These are phyloP conservation scores for Dactylellina leptospora DNA, from an alignment of 2,329 filamentous ascomycete genomes.

Conservation along the genomic window DNA sequence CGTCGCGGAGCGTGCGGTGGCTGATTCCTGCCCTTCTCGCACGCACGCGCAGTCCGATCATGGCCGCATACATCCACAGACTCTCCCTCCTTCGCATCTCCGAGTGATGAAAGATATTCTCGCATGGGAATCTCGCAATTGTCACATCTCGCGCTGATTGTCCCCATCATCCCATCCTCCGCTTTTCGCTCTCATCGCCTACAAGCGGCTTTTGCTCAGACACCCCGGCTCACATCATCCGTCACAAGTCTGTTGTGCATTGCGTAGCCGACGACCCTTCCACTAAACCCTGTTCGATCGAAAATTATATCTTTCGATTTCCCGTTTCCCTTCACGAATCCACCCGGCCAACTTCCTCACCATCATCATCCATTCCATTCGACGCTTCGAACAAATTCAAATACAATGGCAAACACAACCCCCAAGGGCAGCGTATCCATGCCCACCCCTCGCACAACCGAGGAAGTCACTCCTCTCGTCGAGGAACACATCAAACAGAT, in stretches of 20 bases:
- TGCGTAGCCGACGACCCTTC: too few relatives aligned
- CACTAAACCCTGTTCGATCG: not conserved
- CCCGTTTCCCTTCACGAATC: not conserved
- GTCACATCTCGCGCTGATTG: too few relatives aligned
- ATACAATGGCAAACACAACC: not conserved
- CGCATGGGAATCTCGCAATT: too few relatives aligned
- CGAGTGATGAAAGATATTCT: too few relatives aligned
- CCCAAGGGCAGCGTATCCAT: slow-evolving; percentile 9
- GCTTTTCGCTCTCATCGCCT: not conserved
- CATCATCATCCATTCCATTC: not conserved
- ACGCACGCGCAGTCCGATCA: too few relatives aligned
- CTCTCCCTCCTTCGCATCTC: too few relatives aligned
- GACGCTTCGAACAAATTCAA: not conserved
- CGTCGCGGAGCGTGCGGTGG: not conserved
- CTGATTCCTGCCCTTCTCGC: not conserved
- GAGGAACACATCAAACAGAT: slow-evolving; percentile 54
- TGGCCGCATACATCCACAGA: too few relatives aligned
- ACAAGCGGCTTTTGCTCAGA: not conserved
- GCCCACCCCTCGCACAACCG: slow-evolving; percentile 12
- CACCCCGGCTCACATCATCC: not conserved
- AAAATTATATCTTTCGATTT: not conserved
- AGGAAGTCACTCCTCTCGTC: slow-evolving; percentile 46
- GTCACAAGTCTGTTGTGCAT: too few relatives aligned
- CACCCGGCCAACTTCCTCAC: not conserved
- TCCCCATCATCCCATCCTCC: too few relatives aligned